Conservation (phyloP, 768 basidiomycete species). For the Dacryopinax primogenitus region DNA sequence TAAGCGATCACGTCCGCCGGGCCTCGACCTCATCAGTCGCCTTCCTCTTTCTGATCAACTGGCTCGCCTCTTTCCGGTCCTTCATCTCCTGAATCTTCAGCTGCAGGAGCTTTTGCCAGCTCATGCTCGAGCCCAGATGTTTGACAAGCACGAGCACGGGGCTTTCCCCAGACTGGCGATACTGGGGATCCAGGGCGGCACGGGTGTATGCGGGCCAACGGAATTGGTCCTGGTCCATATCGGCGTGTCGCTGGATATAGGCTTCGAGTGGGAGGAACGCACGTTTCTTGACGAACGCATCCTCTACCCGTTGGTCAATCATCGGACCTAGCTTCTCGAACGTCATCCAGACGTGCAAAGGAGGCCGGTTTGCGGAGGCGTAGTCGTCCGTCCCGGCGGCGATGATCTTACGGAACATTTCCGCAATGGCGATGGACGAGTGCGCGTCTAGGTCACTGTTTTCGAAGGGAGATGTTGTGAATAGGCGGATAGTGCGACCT, state of each 20-base stretch:
- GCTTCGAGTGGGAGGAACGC: conserved; percentile 14
- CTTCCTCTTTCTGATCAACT: conserved; percentile 3
- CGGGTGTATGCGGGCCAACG: not conserved
- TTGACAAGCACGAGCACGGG: conserved; percentile 4
- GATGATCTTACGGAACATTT: conserved; percentile 12
- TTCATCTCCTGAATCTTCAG: conserved; percentile 6
- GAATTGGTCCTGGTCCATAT: conserved; percentile 4
- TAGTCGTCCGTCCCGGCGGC: not conserved
- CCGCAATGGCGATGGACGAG: conserved; percentile 14
- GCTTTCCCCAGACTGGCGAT: not conserved
- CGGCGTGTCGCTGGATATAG: conserved; percentile 4
- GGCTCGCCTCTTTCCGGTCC: not conserved
- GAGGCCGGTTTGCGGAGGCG: not conserved
- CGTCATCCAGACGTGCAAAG: conserved; percentile 15
- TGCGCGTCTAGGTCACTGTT: conserved; percentile 14
- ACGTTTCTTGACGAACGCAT: conserved; percentile 14
- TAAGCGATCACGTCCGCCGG: not conserved
- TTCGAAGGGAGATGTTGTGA: conserved; percentile 15
- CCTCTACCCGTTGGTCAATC: conserved; percentile 12
- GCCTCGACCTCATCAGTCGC: not conserved
- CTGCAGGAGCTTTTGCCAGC: conserved; percentile 7
- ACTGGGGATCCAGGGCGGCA: not conserved
- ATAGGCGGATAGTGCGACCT: conserved; percentile 15
- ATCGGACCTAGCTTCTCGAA: conserved; percentile 11
- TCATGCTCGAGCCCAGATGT: not conserved